Evolutionary conservation across 148 eudicot genomes (phyloP).

Genomic region (Vaccinium vitisidaea): DNA sequence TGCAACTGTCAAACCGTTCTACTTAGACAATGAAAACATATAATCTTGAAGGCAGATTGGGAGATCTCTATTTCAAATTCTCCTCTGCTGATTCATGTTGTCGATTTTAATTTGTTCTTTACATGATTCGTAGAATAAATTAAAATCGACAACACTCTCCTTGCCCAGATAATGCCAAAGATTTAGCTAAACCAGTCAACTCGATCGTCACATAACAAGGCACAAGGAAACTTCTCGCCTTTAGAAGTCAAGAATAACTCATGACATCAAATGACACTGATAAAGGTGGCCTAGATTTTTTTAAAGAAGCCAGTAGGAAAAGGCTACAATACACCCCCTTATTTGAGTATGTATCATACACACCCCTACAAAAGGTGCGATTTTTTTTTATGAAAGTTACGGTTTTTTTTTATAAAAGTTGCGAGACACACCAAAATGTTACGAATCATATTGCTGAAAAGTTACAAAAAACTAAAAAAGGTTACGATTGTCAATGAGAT

Average conservation of each 20-base stretch:
- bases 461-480: too few species aligned
- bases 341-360: too few species aligned
- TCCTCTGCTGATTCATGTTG: background rate
- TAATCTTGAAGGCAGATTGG: background rate
- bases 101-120: background rate
- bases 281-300: background rate
- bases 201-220: background rate
- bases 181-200: background rate
- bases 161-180: background rate
- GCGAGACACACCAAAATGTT: too few species aligned
- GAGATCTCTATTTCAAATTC: background rate
- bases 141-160: background rate
- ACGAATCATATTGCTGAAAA: too few species aligned
- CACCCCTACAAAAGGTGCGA: too few species aligned
- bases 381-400: too few species aligned
- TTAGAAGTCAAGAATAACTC: background rate
- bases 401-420: too few species aligned
- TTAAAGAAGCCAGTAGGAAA: background rate
- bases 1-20: background rate
- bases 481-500: background rate
- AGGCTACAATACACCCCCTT: too few species aligned
- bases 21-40: background rate
- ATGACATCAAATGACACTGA: background rate
- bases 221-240: background rate
- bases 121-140: background rate